A percentile compares a stretch with the other conserved stretches of the same genome.
These are phyloP conservation scores for Sicyos edulis DNA, from an alignment of 306 rosid genomes.

Conservation along the genomic window DNA sequence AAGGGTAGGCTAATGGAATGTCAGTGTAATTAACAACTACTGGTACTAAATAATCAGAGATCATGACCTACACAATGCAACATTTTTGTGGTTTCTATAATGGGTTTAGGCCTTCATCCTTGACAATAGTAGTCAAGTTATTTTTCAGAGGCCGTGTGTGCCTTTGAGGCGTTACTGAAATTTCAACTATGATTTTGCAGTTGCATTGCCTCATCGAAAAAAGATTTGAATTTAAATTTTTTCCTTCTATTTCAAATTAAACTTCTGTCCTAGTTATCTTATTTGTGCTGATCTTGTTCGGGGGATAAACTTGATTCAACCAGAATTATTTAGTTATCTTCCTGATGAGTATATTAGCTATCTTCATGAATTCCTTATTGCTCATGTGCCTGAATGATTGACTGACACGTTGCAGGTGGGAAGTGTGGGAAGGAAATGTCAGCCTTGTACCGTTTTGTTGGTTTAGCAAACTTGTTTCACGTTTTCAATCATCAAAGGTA, in stretches of 20 bases:
- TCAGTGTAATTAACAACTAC: background rate
- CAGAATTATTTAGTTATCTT: background rate
- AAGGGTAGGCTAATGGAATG: background rate
- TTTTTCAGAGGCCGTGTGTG: background rate
- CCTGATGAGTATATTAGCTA: background rate
- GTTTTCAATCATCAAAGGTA: conserved; percentile 69
- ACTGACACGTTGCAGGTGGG: conserved; percentile 63
- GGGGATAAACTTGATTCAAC: background rate
- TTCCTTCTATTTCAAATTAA: background rate
- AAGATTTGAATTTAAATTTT: background rate
- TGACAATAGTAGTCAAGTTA: background rate
- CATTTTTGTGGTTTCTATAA: background rate
- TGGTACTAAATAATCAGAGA: background rate
- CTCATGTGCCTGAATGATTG: background rate
- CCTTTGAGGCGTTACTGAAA: background rate
- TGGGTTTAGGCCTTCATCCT: background rate
- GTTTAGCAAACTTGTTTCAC: conserved; percentile 42
- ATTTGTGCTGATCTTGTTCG: background rate
- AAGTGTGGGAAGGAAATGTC: conserved; percentile 63
- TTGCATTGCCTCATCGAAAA: background rate
- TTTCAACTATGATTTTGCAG: background rate
- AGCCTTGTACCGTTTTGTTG: conserved; percentile 31
- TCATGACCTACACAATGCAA: background rate
- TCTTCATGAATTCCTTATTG: conserved; percentile 3
- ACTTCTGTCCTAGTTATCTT: background rate